A percentile compares a stretch with the other conserved stretches of the same genome.
Conservation (phyloP, 768 basidiomycete genomes). For the Russula lepida region DNA sequence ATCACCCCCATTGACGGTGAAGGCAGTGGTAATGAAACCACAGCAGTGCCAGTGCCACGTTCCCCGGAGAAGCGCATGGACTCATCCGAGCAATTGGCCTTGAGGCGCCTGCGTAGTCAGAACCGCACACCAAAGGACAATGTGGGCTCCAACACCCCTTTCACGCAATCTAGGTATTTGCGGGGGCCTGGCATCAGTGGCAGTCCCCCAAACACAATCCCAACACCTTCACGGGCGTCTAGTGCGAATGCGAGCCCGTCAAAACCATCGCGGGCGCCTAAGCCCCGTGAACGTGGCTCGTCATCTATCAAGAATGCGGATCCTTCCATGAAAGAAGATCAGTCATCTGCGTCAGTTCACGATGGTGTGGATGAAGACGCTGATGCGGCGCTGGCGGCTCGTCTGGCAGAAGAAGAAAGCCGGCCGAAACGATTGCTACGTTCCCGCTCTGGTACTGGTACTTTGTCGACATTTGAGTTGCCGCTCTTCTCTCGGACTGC, state of each 20-base stretch:
- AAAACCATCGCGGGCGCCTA: neutral
- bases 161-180: slow-evolving; percentile 14
- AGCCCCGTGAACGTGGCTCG: neutral
- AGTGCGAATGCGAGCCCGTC: slow-evolving; percentile 8
- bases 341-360: slow-evolving; percentile 12
- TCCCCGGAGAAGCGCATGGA: slow-evolving; percentile 17
- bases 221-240: slow-evolving; percentile 8
- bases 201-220: slow-evolving; percentile 10
- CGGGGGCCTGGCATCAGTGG: slow-evolving; percentile 17
- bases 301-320: neutral
- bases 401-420: slow-evolving; percentile 27
- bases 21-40: slow-evolving; percentile 4
- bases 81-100: slow-evolving; percentile 5
- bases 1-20: slow-evolving; percentile 13
- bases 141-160: neutral
- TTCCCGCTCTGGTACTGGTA: slow-evolving; percentile 26
- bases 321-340: slow-evolving; percentile 21
- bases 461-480: slow-evolving; percentile 12
- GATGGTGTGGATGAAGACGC: slow-evolving; percentile 19
- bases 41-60: slow-evolving; percentile 5
- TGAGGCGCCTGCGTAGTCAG: slow-evolving; percentile 18
- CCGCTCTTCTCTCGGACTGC: slow-evolving; percentile 2
- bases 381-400: slow-evolving; percentile 25
- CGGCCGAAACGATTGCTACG: slow-evolving; percentile 25
- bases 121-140: neutral